phyloP scores from a whole-genome alignment of 768 basidiomycete genomes.

The Psilocybe azurescens region DNA sequence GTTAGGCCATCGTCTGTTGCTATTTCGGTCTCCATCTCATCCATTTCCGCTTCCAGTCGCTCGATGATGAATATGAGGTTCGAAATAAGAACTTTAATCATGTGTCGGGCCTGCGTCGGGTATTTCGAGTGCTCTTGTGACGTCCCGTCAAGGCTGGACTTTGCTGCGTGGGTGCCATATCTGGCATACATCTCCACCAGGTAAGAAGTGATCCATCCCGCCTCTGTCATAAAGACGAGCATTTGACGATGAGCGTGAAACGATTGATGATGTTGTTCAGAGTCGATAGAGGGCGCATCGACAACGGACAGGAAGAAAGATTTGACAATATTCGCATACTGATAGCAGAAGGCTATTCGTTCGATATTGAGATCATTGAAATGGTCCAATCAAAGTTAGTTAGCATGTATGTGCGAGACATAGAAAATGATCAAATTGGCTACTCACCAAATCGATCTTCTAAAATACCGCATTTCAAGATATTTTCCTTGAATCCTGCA shows the following conservation, averaged over 20 bases:
- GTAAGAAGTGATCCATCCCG: not conserved
- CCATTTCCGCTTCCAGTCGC: not conserved
- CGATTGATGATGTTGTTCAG: not conserved
- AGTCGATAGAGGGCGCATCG: not conserved
- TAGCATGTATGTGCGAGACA: not conserved
- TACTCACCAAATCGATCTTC: not conserved
- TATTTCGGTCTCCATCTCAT: not conserved
- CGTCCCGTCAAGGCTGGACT: not conserved
- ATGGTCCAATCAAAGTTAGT: not conserved
- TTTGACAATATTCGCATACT: constrained; percentile 3
- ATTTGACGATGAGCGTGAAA: constrained; percentile 3
- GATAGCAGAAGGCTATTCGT: not conserved
- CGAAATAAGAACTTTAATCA: not conserved
- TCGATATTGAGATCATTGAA: too few relatives aligned
- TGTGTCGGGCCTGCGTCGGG: not conserved
- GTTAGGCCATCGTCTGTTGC: too few relatives aligned
- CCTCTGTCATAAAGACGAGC: not conserved
- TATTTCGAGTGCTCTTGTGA: too few relatives aligned
- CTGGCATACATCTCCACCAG: not conserved
- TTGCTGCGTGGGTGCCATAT: not conserved
- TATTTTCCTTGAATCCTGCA: not conserved
- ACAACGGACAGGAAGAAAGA: not conserved
- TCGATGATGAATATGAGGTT: not conserved
- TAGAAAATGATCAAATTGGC: not conserved
- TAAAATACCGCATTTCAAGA: not conserved